phyloP scores from a whole-genome alignment of 176 grass and related monocot genomes.

The Pontederia paniculata region DNA sequence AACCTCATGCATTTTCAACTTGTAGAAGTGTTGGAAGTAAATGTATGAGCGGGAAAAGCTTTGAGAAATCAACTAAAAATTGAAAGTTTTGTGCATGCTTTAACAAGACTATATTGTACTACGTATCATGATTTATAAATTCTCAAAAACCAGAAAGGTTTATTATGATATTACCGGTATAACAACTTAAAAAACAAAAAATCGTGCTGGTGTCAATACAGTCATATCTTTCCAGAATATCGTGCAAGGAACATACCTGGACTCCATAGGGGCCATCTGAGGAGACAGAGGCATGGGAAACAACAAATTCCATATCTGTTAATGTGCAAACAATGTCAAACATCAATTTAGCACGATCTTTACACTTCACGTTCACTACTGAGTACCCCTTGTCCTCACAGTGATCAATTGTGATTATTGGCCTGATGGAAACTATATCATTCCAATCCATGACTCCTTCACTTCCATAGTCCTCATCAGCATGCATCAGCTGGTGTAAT shows the following conservation, averaged over 20 bases:
- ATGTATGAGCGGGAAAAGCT: too few species aligned
- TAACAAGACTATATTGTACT: too few species aligned
- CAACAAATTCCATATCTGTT: constrained; percentile 80
- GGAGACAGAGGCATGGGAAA: constrained; percentile 77
- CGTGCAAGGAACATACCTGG: constrained; percentile 27
- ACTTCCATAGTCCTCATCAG: constrained; percentile 1
- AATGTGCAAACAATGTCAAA: constrained; percentile 91
- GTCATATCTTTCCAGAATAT: neutral
- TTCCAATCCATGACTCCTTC: neutral
- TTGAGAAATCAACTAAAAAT: too few species aligned
- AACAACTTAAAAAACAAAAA: neutral
- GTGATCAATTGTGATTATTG: constrained; percentile 46
- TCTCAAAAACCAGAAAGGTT: too few species aligned
- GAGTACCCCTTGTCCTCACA: constrained; percentile 71
- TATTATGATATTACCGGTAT: too few species aligned
- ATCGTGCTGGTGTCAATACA: neutral
- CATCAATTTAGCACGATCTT: constrained; percentile 64
- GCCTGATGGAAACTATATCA: neutral
- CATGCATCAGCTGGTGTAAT: constrained; percentile 82
- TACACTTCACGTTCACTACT: constrained; percentile 58
- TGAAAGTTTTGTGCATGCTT: too few species aligned
- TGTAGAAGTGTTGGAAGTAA: too few species aligned
- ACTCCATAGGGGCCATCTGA: constrained; percentile 64
- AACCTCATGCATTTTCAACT: too few species aligned
- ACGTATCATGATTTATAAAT: too few species aligned